These are phyloP conservation scores for Fremontodendron californicum DNA, from an alignment of 345 rosid species.

Conservation along the genomic window DNA sequence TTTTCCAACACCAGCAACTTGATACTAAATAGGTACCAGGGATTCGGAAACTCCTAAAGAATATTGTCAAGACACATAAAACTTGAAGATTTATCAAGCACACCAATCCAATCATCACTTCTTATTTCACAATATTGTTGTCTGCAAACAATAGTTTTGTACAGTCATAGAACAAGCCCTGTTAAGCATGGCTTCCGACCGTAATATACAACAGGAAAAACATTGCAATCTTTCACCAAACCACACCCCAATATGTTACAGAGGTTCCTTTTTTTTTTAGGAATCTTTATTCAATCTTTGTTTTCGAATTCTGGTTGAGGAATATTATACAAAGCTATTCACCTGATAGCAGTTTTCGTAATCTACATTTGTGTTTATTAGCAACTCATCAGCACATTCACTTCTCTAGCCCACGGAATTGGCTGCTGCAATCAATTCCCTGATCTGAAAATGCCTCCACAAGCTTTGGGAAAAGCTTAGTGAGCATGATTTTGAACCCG, in stretches of 20 bases:
- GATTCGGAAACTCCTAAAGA: no score
- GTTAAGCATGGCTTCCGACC: not conserved
- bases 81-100: not conserved
- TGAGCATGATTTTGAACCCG: slow-evolving; percentile 96
- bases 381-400: slow-evolving; percentile 14
- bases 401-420: slow-evolving; percentile 28
- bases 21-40: no score
- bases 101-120: slow-evolving; percentile 13
- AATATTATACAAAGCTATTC: slow-evolving; percentile 19
- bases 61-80: not conserved
- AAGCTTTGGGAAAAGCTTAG: slow-evolving; percentile 76
- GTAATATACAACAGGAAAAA: not conserved
- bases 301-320: not conserved
- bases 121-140: slow-evolving; percentile 3
- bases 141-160: not conserved
- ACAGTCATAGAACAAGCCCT: not conserved
- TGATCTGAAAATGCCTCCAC: slow-evolving; percentile 60
- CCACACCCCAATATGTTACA: slow-evolving; percentile 2
- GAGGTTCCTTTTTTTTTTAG: not conserved
- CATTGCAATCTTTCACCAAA: slow-evolving; percentile 6
- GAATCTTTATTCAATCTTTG: not conserved
- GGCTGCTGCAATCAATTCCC: slow-evolving; percentile 68
- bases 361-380: not conserved
- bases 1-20: no score
- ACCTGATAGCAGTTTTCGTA: slow-evolving; percentile 6